Base-by-base conservation (phyloP, 371 early-diverging fungal genomes). In the Nematocida sp. region DNA sequence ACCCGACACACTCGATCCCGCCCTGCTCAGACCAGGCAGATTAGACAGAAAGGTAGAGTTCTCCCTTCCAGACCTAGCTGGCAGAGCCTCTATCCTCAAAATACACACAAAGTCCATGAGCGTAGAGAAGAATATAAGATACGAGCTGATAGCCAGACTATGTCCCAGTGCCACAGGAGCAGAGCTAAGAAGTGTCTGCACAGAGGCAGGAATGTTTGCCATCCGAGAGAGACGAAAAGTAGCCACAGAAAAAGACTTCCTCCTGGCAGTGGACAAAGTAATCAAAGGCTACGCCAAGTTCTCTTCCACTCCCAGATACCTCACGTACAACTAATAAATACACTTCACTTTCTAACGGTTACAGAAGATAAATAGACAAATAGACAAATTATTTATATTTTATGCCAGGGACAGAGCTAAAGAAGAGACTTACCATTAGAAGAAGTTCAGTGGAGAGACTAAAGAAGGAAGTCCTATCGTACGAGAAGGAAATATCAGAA, bases 191-290 rank as follows among this genome's bases (percentile, higher is more conserved):
- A 90, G 92, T 85, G 97, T 99, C 52, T 97, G 98, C 85, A 97
- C 97, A 29, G 99, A 99, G 85, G 97, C 99, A 31, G 99, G 98
- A 61, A 99, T 99, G 99, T 96, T 92, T 87, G 98, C 98, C 7
- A 97, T 99, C 76, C 88, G 99, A 41, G 91, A 94, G 62, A 86
- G 97, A 83, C 87, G 97, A 86, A 96, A 96, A 89, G 88, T 88
- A 40, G 97, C 97, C 4, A 96, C 95, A 34, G 99, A 99, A 83
- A 92, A 95, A 85, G 99, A 99, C 86, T 97, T 96, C 85, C 85
- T 96, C 83, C 92, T 94, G 78, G 87, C 94, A n/a, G 96, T 97
- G 37, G 91, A 94, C 85, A 97, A 99, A 86, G 97, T 97, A 67
- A 95, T 97, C 86, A 94, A 95, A 86, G 89, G 89, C 61, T 94